Conservation (phyloP, 495 filamentous ascomycete genomes). For the Aspergillus hancockii region DNA sequence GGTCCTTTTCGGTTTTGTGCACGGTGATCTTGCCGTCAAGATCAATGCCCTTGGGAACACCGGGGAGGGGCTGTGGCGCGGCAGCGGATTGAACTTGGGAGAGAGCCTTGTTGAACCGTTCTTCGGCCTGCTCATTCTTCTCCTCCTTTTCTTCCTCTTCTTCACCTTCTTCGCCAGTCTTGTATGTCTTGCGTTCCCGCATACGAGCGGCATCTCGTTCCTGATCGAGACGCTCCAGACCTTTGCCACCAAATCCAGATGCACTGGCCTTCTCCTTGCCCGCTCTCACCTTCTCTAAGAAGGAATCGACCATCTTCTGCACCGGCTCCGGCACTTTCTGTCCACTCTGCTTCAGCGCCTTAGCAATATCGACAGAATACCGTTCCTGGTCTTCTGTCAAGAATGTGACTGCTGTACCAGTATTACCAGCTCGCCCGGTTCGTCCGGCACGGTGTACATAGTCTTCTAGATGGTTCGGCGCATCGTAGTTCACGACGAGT, state of each 20-base stretch:
- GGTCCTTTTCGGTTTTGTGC: conserved; percentile 66
- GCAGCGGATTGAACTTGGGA: conserved; percentile 61
- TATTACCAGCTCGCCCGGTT: conserved; percentile 93
- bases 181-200: conserved; percentile 84
- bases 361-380: conserved; percentile 85
- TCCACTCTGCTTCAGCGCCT: conserved; percentile 89
- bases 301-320: conserved; percentile 63
- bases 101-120: conserved; percentile 66
- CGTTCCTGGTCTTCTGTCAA: conserved; percentile 89
- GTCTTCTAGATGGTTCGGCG: conserved; percentile 94
- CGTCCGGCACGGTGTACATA: conserved; percentile 96
- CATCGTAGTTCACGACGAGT: conserved; percentile 95
- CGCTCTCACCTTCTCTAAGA: conserved; percentile 85
- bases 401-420: conserved; percentile 92
- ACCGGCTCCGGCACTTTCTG: conserved; percentile 75
- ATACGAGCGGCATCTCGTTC: conserved; percentile 82
- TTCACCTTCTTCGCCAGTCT: conserved; percentile 86
- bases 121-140: conserved; percentile 56
- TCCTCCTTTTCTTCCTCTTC: conserved; percentile 80
- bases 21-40: conserved; percentile 78
- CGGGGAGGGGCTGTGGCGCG: conserved; percentile 41
- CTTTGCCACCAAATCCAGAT: conserved; percentile 93
- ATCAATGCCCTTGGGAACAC: conserved; percentile 64
- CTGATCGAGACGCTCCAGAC: conserved; percentile 85
- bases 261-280: conserved; percentile 83